These are phyloP conservation scores for Carnegiea gigantea DNA, from an alignment of 179 eudicot species.

Conservation along the genomic window DNA sequence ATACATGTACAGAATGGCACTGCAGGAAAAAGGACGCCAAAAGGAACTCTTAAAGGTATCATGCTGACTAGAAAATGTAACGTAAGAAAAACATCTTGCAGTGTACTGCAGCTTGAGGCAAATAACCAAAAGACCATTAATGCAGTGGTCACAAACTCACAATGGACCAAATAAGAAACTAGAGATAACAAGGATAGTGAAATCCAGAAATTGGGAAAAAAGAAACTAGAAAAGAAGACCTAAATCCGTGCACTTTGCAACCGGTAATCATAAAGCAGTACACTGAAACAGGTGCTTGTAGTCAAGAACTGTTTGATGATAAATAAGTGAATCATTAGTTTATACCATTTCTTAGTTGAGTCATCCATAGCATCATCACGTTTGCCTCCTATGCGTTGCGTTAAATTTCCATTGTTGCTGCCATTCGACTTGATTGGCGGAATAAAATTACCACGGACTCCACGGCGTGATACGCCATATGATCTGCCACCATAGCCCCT, in stretches of 20 bases:
- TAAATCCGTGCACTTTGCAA: background rate
- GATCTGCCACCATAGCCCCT: slow-evolving; percentile 66
- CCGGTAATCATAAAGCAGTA: slow-evolving; percentile 4
- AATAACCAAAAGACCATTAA: background rate
- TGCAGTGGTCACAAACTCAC: background rate
- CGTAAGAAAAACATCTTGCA: background rate
- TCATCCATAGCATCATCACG: slow-evolving; percentile 75
- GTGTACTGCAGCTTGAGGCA: background rate
- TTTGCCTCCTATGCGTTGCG: slow-evolving; percentile 69
- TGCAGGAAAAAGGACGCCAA: background rate
- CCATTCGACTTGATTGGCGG: slow-evolving; percentile 90
- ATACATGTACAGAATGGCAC: background rate
- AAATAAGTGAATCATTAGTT: slow-evolving; percentile 3
- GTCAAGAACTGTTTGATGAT: background rate
- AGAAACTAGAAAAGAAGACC: background rate
- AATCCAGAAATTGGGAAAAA: background rate
- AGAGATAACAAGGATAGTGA: background rate
- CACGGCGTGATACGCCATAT: slow-evolving; percentile 85
- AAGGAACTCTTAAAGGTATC: background rate
- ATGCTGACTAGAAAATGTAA: background rate
- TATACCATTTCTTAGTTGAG: slow-evolving; percentile 86
- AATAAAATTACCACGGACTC: slow-evolving; percentile 91
- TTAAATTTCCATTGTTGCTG: slow-evolving; percentile 55
- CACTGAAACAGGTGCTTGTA: background rate
- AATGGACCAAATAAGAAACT: background rate